A percentile compares a stretch with the other conserved stretches of the same genome.
Conservation (phyloP, 768 basidiomycete species). For the Termitomyces sp. region DNA sequence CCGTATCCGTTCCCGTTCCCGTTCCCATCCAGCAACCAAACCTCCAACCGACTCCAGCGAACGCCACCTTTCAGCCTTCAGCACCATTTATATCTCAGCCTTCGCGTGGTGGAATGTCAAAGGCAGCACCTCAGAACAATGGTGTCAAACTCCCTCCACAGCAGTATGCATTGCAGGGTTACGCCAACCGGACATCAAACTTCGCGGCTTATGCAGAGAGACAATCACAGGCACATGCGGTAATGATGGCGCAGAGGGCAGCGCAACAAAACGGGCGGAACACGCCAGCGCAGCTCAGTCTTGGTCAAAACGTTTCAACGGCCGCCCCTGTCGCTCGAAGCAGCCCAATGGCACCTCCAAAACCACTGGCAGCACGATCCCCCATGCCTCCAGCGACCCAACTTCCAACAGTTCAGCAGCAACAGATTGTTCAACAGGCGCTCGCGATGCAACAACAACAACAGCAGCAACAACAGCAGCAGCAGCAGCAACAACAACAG, state of each 20-base stretch:
- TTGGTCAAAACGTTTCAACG: conserved; percentile 1
- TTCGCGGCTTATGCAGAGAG: not conserved
- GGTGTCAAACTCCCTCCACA: conserved; percentile 1
- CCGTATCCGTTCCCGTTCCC: not conserved
- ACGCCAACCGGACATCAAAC: not conserved
- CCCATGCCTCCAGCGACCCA: conserved; percentile 25
- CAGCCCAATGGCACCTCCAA: conserved; percentile 31
- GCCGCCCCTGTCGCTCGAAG: conserved; percentile 20
- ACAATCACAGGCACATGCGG: conserved; percentile 4
- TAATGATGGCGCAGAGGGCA: conserved; percentile 1
- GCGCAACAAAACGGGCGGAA: conserved; percentile 21
- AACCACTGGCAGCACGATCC: conserved; percentile 22
- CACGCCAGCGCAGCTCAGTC: conserved; percentile 20
- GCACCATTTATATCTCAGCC: conserved; percentile 7
- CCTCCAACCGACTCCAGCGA: conserved; percentile 12
- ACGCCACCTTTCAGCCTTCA: conserved; percentile 10
- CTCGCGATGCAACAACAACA: conserved; percentile 12
- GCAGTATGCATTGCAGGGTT: not conserved
- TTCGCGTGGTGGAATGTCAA: not conserved
- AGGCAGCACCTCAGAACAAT: not conserved
- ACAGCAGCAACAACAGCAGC: conserved; percentile 15
- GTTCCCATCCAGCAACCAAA: conserved; percentile 1
- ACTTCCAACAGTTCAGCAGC: conserved; percentile 14
- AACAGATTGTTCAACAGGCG: conserved; percentile 5
- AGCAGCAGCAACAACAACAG: conserved; percentile 9